A percentile compares a stretch with the other conserved stretches of the same genome.
phyloP scores from a whole-genome alignment of 495 filamentous ascomycete species.

The Letharia lupina region DNA sequence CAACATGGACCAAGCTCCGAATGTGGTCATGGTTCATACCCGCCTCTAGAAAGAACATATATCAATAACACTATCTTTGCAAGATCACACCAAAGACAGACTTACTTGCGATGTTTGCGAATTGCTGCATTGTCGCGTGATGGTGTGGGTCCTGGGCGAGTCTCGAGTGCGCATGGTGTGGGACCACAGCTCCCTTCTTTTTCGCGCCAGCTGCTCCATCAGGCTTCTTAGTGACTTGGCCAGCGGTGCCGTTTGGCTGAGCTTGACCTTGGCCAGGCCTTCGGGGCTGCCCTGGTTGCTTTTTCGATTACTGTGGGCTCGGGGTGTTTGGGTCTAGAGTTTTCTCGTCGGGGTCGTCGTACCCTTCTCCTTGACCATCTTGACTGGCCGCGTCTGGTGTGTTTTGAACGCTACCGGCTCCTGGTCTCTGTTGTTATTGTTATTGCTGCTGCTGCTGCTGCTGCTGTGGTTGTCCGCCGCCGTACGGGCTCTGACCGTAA shows the following conservation, averaged over 20 bases:
- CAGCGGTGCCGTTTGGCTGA: not conserved
- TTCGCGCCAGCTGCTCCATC: not conserved
- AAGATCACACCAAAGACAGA: not conserved
- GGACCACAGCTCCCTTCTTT: not conserved
- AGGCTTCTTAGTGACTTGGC: not conserved
- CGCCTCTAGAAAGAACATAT: slow-evolving; percentile 7
- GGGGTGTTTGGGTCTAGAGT: not conserved
- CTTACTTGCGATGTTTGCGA: not conserved
- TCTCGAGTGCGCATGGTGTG: not conserved
- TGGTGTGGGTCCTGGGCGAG: not conserved
- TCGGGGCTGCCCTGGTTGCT: not conserved
- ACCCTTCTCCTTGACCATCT: not conserved
- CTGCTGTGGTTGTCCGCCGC: not conserved
- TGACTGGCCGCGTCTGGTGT: not conserved
- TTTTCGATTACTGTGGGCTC: not conserved
- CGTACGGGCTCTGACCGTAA: not conserved
- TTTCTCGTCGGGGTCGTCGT: not conserved
- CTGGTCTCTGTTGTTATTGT: not conserved
- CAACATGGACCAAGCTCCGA: slow-evolving; percentile 17
- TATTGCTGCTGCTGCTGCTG: not conserved
- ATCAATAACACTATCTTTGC: not conserved
- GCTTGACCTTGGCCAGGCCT: not conserved
- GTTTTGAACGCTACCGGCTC: not conserved
- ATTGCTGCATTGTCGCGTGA: not conserved
- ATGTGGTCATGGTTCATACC: slow-evolving; percentile 1